These are phyloP conservation scores for Petasospora rhodanensis DNA, from an alignment of 1,139 yeast genomes.

Conservation along the genomic window DNA sequence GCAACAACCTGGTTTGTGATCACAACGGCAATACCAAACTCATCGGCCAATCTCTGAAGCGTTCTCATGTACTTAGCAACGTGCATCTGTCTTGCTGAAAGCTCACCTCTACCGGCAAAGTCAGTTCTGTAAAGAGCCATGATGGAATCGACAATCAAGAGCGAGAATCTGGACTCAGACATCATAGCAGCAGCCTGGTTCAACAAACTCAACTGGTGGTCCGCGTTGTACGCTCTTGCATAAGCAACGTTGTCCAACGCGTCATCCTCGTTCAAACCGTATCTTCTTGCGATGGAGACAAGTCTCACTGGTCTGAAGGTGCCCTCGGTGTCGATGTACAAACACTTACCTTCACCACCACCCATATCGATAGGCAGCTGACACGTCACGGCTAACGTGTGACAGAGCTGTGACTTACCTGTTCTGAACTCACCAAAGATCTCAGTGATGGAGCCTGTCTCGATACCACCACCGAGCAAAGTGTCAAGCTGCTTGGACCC, in stretches of 20 bases:
- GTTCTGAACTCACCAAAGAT: conserved; percentile 97
- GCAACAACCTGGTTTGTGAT: conserved; percentile 98
- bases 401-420: conserved; percentile 95
- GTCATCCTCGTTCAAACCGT: conserved; percentile 90
- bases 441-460: conserved; percentile 96
- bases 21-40: conserved; percentile 97
- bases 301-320: conserved; percentile 92
- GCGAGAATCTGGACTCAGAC: conserved; percentile 82
- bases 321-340: conserved; percentile 95
- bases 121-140: conserved; percentile 97
- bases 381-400: conserved; percentile 94
- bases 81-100: conserved; percentile 91
- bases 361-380: conserved; percentile 97
- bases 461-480: conserved; percentile 92
- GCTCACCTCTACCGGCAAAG: conserved; percentile 92
- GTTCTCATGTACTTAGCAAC: conserved; percentile 92
- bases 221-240: conserved; percentile 96
- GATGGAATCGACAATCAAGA: conserved; percentile 89
- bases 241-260: conserved; percentile 95
- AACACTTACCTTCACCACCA: conserved; percentile 98
- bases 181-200: conserved; percentile 94
- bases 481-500: conserved; percentile 95
- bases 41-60: conserved; percentile 90
- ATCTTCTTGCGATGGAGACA: conserved; percentile 85
- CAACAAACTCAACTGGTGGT: conserved; percentile 83